These are phyloP conservation scores for Aureobasidium lini DNA, from an alignment of 2,329 filamentous ascomycete genomes.

Conservation along the genomic window DNA sequence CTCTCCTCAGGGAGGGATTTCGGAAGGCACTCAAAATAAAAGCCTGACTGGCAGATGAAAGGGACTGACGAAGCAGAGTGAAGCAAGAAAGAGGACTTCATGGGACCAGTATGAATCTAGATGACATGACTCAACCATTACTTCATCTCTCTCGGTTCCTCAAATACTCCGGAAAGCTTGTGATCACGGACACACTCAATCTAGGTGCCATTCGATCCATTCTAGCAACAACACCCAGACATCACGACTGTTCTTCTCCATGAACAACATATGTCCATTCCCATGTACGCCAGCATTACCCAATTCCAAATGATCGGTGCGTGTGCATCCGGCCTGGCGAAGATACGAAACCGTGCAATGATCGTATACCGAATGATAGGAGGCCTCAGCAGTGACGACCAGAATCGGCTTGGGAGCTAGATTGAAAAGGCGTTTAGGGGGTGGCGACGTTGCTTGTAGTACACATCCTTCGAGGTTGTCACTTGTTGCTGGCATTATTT, in stretches of 20 bases:
- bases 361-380: conserved; percentile 49
- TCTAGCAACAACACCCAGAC: conserved; percentile 33
- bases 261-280: conserved; percentile 50
- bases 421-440: conserved; percentile 41
- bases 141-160: no score
- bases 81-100: no score
- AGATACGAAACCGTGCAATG: conserved; percentile 48
- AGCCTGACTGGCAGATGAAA: no score
- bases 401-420: conserved; percentile 42
- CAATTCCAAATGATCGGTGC: conserved; percentile 39
- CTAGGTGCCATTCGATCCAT: conserved; percentile 24
- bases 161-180: not conserved
- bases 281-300: conserved; percentile 40
- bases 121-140: no score
- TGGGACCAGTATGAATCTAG: no score
- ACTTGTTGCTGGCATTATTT: conserved; percentile 6
- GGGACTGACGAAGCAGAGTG: no score
- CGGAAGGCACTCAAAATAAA: no score
- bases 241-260: conserved; percentile 45
- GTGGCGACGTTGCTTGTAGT: conserved; percentile 29
- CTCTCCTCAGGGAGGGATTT: no score
- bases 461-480: conserved; percentile 29
- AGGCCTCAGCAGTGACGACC: conserved; percentile 46
- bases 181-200: not conserved
- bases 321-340: conserved; percentile 42